Conservation (phyloP, 257 asterid species). For the Solanum clarkiae region DNA sequence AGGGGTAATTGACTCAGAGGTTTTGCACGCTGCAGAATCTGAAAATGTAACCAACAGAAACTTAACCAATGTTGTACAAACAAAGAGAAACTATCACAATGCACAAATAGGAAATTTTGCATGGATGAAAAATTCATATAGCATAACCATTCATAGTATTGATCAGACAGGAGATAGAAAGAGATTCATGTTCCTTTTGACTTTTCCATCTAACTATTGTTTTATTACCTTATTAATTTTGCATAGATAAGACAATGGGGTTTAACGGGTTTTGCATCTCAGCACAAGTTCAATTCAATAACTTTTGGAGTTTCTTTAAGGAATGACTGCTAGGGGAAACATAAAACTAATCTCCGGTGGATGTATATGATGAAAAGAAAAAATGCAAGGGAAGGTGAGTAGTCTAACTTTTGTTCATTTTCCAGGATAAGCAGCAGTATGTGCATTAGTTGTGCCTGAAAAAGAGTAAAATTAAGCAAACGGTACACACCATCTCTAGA, state of each 20-base stretch:
- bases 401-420: not conserved
- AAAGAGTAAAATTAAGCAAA: not conserved
- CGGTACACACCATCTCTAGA: constrained; percentile 52
- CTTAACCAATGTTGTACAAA: not conserved
- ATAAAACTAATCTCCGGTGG: not conserved
- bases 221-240: not conserved
- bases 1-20: constrained; percentile 57
- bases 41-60: constrained; percentile 9
- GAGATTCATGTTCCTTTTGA: not conserved
- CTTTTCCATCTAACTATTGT: not conserved
- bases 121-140: not conserved
- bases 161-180: not conserved
- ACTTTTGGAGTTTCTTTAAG: not conserved
- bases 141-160: not conserved
- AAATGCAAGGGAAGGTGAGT: not conserved
- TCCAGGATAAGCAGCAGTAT: not conserved
- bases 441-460: not conserved
- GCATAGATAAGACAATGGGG: not conserved
- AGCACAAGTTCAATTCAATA: not conserved
- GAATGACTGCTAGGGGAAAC: not conserved
- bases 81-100: not conserved
- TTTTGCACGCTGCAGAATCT: constrained; percentile 72
- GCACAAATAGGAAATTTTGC: not conserved
- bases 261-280: not conserved
- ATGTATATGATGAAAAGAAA: not conserved